Conservation (phyloP, 2,329 filamentous ascomycete species). For the Alternaria sp. region DNA sequence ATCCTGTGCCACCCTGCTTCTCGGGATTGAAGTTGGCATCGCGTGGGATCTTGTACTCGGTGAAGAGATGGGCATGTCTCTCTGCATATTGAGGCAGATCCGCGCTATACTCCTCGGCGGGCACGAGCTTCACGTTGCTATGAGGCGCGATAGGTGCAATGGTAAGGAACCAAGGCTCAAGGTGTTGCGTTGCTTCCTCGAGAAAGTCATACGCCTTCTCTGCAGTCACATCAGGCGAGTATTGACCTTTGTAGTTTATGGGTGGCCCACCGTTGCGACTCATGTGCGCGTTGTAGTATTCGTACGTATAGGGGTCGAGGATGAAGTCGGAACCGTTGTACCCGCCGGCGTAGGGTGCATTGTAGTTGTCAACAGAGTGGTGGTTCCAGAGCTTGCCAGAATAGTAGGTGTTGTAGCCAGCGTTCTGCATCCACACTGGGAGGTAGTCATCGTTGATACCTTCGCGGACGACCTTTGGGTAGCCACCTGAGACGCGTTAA, state of each 20-base stretch:
- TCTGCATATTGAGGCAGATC: background rate
- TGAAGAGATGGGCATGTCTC: background rate
- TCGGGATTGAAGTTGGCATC: background rate
- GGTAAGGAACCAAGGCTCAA: constrained; percentile 57
- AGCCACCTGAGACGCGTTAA: constrained; percentile 55
- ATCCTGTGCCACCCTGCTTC: background rate
- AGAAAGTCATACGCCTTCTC: constrained; percentile 66
- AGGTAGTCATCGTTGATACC: constrained; percentile 71
- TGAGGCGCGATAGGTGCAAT: constrained; percentile 71
- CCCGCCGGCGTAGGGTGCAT: constrained; percentile 61
- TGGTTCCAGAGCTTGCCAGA: constrained; percentile 72
- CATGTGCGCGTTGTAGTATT: constrained; percentile 69
- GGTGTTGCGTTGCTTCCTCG: constrained; percentile 56
- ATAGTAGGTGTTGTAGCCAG: constrained; percentile 73
- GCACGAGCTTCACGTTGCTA: constrained; percentile 36
- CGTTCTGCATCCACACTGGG: constrained; percentile 69
- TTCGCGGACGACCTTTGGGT: constrained; percentile 67
- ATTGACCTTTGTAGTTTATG: constrained; percentile 60
- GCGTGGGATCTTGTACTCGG: background rate
- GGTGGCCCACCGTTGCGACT: constrained; percentile 65
- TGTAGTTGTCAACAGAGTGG: constrained; percentile 65
- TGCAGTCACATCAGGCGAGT: constrained; percentile 65
- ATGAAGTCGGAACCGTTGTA: constrained; percentile 66
- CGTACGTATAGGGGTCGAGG: constrained; percentile 65
- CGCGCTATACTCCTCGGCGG: background rate